Evolutionary conservation across 495 filamentous ascomycete species (phyloP).

Genomic region (Staphylotrichum longicolle): DNA sequence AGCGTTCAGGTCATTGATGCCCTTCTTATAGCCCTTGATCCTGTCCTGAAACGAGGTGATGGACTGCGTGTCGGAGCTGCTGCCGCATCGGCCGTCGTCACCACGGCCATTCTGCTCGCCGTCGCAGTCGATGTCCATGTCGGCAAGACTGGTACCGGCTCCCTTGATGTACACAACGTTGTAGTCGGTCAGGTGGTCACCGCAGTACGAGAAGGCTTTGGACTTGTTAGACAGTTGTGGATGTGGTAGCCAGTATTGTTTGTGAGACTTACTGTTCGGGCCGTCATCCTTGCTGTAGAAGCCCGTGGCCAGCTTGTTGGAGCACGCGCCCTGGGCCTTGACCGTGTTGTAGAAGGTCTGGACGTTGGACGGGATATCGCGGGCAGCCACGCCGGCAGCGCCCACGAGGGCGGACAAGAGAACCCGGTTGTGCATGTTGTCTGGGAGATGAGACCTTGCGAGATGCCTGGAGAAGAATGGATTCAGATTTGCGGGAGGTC

Average conservation of each 20-base stretch:
- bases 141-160: slow-evolving; percentile 32
- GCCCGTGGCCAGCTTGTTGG: slow-evolving; percentile 34
- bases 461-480: background rate
- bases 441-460: background rate
- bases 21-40: slow-evolving; percentile 43
- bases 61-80: slow-evolving; percentile 51
- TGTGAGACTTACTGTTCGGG: slow-evolving; percentile 30
- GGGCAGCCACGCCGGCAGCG: slow-evolving; percentile 18
- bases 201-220: slow-evolving; percentile 42
- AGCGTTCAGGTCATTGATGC: slow-evolving; percentile 57
- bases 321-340: slow-evolving; percentile 36
- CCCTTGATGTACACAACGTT: slow-evolving; percentile 43
- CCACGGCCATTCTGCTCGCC: slow-evolving; percentile 51
- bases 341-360: slow-evolving; percentile 38
- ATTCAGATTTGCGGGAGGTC: background rate
- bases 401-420: slow-evolving; percentile 14
- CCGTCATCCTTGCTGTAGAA: slow-evolving; percentile 40
- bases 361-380: slow-evolving; percentile 37
- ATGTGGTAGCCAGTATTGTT: background rate
- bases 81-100: slow-evolving; percentile 49
- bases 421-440: slow-evolving; percentile 8
- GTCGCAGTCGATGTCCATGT: slow-evolving; percentile 72
- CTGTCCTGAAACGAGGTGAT: slow-evolving; percentile 55
- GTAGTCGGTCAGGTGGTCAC: slow-evolving; percentile 36
- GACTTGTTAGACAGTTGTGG: background rate